Evolutionary conservation across 345 rosid genomes (phyloP).

Genomic region (Fremontodendron californicum): DNA sequence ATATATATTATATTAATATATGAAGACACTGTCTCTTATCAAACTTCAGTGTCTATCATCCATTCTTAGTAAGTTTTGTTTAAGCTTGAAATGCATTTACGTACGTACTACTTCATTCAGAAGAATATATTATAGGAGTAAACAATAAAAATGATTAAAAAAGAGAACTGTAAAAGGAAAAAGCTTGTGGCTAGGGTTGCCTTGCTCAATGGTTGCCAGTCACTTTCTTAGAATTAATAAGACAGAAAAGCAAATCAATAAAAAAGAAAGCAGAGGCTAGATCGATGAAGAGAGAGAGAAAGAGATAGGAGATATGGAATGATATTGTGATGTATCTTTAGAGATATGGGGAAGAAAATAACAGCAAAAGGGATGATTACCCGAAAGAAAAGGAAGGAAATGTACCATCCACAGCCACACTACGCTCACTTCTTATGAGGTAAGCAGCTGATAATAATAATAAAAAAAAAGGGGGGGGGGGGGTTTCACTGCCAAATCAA

Average conservation of each 20-base stretch:
- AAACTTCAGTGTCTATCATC: slow-evolving; percentile 19
- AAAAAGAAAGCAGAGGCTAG: slow-evolving; percentile 17
- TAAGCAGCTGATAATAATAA: slow-evolving; percentile 21
- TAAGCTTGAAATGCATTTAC: slow-evolving; percentile 4
- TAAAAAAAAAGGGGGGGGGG: no score
- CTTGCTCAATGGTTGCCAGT: slow-evolving; percentile 4
- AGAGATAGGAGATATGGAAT: background rate
- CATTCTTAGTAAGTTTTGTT: slow-evolving; percentile 20
- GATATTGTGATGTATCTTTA: background rate
- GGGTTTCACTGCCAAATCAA: slow-evolving; percentile 31
- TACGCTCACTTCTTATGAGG: slow-evolving; percentile 24
- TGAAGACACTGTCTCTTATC: background rate
- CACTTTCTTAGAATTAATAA: slow-evolving; percentile 35
- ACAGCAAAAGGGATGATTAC: slow-evolving; percentile 52
- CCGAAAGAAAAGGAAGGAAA: slow-evolving; percentile 64
- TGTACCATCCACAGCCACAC: slow-evolving; percentile 19
- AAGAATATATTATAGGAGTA: background rate
- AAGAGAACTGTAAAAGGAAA: background rate
- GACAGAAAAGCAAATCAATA: slow-evolving; percentile 27
- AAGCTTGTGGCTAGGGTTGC: slow-evolving; percentile 35
- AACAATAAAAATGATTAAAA: background rate
- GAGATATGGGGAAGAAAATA: slow-evolving; percentile 28
- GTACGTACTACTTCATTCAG: background rate
- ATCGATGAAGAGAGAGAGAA: background rate
- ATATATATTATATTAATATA: background rate